These are phyloP conservation scores for Yamadazyma dendronema DNA, from an alignment of 1,139 yeast species.

Conservation along the genomic window DNA sequence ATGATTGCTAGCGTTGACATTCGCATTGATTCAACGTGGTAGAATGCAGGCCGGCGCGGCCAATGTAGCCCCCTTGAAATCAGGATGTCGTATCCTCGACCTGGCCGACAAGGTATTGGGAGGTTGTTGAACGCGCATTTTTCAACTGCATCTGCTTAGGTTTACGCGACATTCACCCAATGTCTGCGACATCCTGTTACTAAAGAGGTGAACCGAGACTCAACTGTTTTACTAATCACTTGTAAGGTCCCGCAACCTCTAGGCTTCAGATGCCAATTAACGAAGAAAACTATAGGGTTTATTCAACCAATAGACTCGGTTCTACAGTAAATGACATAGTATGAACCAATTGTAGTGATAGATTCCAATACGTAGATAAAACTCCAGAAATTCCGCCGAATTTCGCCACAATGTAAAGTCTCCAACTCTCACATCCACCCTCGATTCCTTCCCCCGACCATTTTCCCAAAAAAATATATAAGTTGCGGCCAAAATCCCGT, in stretches of 20 bases:
- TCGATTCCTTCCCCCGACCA: constrained; percentile 1
- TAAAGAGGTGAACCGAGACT: not conserved
- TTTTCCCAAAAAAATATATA: not conserved
- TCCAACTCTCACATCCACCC: not conserved
- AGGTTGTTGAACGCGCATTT: too few relatives aligned
- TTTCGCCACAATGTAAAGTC: too few relatives aligned
- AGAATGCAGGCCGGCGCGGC: too few relatives aligned
- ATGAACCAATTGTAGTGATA: not conserved
- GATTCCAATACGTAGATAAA: too few relatives aligned
- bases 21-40: not conserved
- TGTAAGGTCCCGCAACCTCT: not conserved
- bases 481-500: constrained; percentile 1
- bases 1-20: not conserved
- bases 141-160: too few relatives aligned
- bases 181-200: not conserved
- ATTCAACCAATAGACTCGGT: too few relatives aligned
- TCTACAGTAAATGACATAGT: not conserved
- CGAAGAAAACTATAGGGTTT: too few relatives aligned
- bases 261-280: too few relatives aligned
- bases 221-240: not conserved
- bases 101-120: too few relatives aligned
- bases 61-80: too few relatives aligned
- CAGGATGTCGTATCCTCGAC: not conserved
- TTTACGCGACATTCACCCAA: not conserved
- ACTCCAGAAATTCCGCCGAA: too few relatives aligned